Base-by-base conservation (phyloP, 352 stramenopile genomes). In the Phytopythium cucurbitacearum region DNA sequence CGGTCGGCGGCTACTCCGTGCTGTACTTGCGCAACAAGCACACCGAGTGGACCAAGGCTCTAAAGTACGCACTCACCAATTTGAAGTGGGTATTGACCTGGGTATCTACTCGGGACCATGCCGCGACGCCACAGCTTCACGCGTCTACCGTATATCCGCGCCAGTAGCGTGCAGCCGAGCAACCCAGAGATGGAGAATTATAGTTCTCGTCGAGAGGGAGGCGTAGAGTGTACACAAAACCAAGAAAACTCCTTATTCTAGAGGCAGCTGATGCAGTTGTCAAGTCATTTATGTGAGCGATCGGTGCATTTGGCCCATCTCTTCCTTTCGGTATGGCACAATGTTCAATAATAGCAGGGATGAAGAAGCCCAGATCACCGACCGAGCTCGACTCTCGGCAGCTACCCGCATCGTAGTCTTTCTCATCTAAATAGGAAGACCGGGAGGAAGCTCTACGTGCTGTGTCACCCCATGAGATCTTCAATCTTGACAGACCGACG, bases 41-140 rank as follows among this genome's bases (percentile, higher is more conserved):
- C 46, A 75, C 70, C 41, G 76, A 91, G 59, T 95, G 86, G 86
- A 94, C 86, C 15, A 92, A 93, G 56, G 85, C 83, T 35, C 66
- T 89, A 51, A 93, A 91, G 60, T 90, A 87, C 57, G 81, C 79
- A 43, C 70, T 95, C 32, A 94, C 84, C 33, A 87, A 94, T 61
- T 67, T 94, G 32, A 91, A 91, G 56, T 95, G 85, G 85, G 51
- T 95, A 32, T 69, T 92, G n/a, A 71, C 73, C 32, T 92, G 82
- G 80, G 62, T 72, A 0, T 80, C 69, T 0, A 62, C 76, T 4
- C 71, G 79, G 13, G 65, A 57, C 42, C 64, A 67, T 55, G 40
- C 59, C 7, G 41, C 57, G 5, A 32, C 36, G n/a, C 48, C 32
- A n/a, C 45, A 35, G 5, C 45, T 34, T 34, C 48, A 28, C 21